Evolutionary conservation across 2,329 filamentous ascomycete species (phyloP).

Genomic region (Chaetomiaceae sp.): DNA sequence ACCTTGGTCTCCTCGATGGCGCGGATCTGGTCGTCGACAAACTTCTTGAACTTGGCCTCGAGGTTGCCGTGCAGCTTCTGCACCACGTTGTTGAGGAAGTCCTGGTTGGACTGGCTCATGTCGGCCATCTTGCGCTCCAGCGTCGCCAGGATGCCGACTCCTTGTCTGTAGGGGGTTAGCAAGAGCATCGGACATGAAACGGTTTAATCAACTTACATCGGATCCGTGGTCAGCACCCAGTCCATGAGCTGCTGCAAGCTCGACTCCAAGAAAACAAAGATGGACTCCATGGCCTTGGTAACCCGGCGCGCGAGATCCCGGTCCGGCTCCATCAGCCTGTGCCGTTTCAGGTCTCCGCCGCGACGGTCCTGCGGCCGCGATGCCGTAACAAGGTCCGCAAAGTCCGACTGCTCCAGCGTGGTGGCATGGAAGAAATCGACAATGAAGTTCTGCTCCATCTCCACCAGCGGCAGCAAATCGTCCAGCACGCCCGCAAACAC

Average conservation of each 20-base stretch:
- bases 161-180: conserved; percentile 56
- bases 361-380: conserved; percentile 60
- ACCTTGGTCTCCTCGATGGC: conserved; percentile 98
- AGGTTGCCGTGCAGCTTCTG: conserved; percentile 74
- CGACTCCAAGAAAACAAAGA: conserved; percentile 74
- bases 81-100: conserved; percentile 72
- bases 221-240: conserved; percentile 75
- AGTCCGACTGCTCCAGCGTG: conserved; percentile 76
- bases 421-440: conserved; percentile 95
- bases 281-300: conserved; percentile 79
- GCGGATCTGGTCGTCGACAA: conserved; percentile 89
- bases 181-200: neutral
- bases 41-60: conserved; percentile 72
- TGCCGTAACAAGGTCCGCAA: conserved; percentile 69
- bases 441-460: conserved; percentile 94
- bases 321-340: conserved; percentile 81
- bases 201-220: conserved; percentile 55
- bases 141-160: conserved; percentile 74
- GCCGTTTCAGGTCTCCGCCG: conserved; percentile 65
- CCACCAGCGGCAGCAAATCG: conserved; percentile 74
- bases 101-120: conserved; percentile 85
- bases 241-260: conserved; percentile 76
- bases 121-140: conserved; percentile 74
- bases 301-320: conserved; percentile 78
- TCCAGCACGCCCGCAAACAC: conserved; percentile 74